A percentile compares a stretch with the other conserved stretches of the same genome.
These are phyloP conservation scores for Epichloe glyceriae DNA, from an alignment of 2,329 filamentous ascomycete species.

Conservation along the genomic window DNA sequence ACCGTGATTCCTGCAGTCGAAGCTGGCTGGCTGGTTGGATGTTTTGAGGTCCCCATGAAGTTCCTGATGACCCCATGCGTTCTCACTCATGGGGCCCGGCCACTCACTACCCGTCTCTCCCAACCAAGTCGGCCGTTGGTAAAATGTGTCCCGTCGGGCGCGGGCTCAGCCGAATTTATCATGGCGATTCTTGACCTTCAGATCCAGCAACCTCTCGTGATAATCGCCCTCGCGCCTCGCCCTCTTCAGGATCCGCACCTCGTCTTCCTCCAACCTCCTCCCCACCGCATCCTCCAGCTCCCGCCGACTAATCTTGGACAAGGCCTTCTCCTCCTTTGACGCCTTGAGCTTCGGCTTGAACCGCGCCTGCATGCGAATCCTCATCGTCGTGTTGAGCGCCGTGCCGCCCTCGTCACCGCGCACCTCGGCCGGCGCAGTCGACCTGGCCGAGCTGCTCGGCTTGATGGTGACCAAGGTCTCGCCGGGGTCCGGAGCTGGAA, in stretches of 20 bases:
- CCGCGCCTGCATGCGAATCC: slow-evolving; percentile 85
- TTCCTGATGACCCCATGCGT: too few species aligned
- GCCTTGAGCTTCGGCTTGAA: slow-evolving; percentile 79
- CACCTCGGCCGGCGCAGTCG: slow-evolving; percentile 45
- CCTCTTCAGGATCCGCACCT: slow-evolving; percentile 71
- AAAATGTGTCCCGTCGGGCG: too few species aligned
- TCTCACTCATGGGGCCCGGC: too few species aligned
- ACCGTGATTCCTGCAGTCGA: too few species aligned
- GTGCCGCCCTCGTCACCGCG: slow-evolving; percentile 62
- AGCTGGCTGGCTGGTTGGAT: too few species aligned
- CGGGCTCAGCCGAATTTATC: slow-evolving; percentile 52
- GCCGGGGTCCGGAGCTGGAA: slow-evolving; percentile 63
- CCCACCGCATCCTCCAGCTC: slow-evolving; percentile 77
- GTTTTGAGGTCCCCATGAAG: too few species aligned
- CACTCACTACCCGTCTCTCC: too few species aligned
- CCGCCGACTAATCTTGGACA: slow-evolving; percentile 72
- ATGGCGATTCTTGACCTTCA: slow-evolving; percentile 87
- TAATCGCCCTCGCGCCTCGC: slow-evolving; percentile 80
- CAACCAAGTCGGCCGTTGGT: too few species aligned
- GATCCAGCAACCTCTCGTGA: slow-evolving; percentile 71
- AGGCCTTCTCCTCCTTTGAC: slow-evolving; percentile 69
- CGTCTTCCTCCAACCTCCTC: slow-evolving; percentile 64
- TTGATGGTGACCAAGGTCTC: slow-evolving; percentile 57
- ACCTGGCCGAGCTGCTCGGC: slow-evolving; percentile 36
- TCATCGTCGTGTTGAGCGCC: slow-evolving; percentile 56